Base-by-base conservation (phyloP, 352 stramenopile species). In the Phytopythium montanum region DNA sequence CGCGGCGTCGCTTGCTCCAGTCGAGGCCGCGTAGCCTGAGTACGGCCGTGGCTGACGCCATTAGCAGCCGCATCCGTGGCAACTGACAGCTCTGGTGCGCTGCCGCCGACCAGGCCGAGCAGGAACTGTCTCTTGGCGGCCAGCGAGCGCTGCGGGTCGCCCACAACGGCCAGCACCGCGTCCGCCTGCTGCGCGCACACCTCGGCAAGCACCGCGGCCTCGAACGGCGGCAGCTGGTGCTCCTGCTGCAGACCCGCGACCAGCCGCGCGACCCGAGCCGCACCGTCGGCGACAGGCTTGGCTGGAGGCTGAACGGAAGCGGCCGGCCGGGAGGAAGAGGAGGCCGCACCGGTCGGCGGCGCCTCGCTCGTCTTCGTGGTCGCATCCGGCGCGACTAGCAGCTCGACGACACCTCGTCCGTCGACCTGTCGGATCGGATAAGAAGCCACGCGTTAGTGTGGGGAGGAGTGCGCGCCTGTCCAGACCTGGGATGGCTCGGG, bases 71-170 rank as follows among this genome's bases (percentile, higher is more conserved):
- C 18, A 18, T 9, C 46, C 10, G 34, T 29, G 6, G 36, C 3
- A 16, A 29, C n/a, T 7, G 33, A 25, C 21, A 29, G 21, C 12
- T 34, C 14, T 10, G 29, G 45, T 7, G 48, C 28, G 3, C n/a
- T n/a, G n/a, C 49, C 54, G 48, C 60, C 62, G 50, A 70, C 48
- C 21, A 80, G 33, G 19, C 61, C 61, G 7, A 79, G 52, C 31
- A 90, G 26, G 61, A 76, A 84, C 46, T 72, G 53, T 61, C 83
- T 79, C 58, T 90, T 90, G n/a, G 76, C 51, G 10, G 56, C 55
- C 23, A 81, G 55, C 0, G 72, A 79, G 21, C 56, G 21, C 28
- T 53, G 18, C 21, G 45, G 28, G 49, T 67, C 68, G 29, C 61
- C 49, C 56, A 88, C 61, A 13, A 70, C 59, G 19, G 39, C 28